Base-by-base conservation (phyloP, 129 eudicot genomes). In the Tagetes erecta region DNA sequence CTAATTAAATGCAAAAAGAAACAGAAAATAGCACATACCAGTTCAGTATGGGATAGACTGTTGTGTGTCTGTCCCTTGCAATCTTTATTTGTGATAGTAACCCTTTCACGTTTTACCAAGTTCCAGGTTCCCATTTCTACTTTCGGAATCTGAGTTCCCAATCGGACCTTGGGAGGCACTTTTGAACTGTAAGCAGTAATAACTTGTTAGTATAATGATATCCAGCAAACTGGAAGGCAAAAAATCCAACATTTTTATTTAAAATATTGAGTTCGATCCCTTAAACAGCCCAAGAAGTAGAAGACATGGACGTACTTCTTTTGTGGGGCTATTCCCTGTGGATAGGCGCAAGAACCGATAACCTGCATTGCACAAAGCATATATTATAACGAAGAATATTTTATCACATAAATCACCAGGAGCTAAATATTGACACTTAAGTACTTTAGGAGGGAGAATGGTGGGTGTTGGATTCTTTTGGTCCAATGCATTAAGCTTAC, bases 41-140 rank as follows among this genome's bases (percentile, higher is more conserved):
- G 84, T 69, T 84, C 85, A 64, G 39, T 42, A 7, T 80, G 77
- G 46, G 82, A 74, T 27, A 47, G 69, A 78, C 74, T 75, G 70
- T 67, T 89, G 84, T 70, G 81, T 73, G 78, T 82, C 59, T 58
- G 80, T 33, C 72, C 80, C 72, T 67, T 77, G 41, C n/a, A 75
- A 67, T 55, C 74, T 67, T 64, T 70, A 66, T 70, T 37, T 36
- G 75, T 60, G 14, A 20, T 39, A 78, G 84, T 37, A 67, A 76
- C 65, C 35, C 70, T 67, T 56, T 86, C 84, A 63, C 60, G 82
- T 87, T 86, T 92, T 41, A 92, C 96, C 0, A 85, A 70, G 12
- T 83, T 89, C 97, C 97, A 92, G 49, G 83, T 77, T 49, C 91
- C 97, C 84, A 70, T 78, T 72, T 92, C 90, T 36, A 84, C 81